These are phyloP conservation scores for Balansia obtecta DNA, from an alignment of 2,329 filamentous ascomycete genomes.

Conservation along the genomic window DNA sequence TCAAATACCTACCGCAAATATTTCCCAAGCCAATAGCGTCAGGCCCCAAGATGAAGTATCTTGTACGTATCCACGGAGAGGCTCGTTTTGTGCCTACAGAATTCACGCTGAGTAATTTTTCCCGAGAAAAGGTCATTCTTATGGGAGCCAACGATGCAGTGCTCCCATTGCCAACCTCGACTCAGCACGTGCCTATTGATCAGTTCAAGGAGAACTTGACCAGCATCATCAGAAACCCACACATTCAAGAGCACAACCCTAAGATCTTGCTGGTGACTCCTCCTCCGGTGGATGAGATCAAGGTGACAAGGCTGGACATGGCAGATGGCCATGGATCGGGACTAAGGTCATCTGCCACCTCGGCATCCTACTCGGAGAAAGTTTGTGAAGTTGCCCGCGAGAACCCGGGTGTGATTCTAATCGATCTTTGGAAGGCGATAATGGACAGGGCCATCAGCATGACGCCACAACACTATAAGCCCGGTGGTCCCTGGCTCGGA, in stretches of 20 bases:
- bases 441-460: constrained; percentile 55
- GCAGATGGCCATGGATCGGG: constrained; percentile 30
- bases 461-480: constrained; percentile 43
- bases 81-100: neutral
- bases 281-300: constrained; percentile 70
- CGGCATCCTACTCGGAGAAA: constrained; percentile 44
- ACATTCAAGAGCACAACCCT: constrained; percentile 55
- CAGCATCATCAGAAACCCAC: constrained; percentile 59
- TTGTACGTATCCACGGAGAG: constrained; percentile 36
- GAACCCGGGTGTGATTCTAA: constrained; percentile 51
- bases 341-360: constrained; percentile 34
- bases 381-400: constrained; percentile 56
- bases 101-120: neutral
- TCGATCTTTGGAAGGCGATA: constrained; percentile 72
- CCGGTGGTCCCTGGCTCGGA: constrained; percentile 34
- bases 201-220: constrained; percentile 62
- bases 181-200: constrained; percentile 68
- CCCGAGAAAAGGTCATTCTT: constrained; percentile 49
- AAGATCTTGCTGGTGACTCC: constrained; percentile 70
- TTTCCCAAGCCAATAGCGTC: constrained; percentile 51
- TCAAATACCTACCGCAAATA: constrained; percentile 56
- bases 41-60: constrained; percentile 50
- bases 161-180: constrained; percentile 45
- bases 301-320: constrained; percentile 36
- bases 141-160: constrained; percentile 88